Conservation (phyloP, 352 stramenopile genomes). For the Albugo laibachii region DNA sequence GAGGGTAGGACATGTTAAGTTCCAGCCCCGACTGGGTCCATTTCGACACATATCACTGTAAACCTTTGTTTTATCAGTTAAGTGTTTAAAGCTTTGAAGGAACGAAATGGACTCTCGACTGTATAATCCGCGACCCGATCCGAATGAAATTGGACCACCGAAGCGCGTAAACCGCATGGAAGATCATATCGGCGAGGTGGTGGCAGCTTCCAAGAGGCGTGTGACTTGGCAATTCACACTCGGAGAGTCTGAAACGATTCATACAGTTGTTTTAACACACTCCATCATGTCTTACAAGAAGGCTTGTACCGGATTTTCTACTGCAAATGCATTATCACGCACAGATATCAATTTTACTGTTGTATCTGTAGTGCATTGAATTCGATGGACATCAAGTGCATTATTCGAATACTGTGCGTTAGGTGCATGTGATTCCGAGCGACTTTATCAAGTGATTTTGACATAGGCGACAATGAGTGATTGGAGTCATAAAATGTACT, state of each 20-base stretch:
- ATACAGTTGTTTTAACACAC: conserved; percentile 62
- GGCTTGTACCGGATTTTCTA: conserved; percentile 1
- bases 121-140: conserved; percentile 49
- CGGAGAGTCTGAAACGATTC: conserved; percentile 40
- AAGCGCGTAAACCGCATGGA: conserved; percentile 55
- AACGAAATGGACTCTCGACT: too few relatives aligned
- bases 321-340: conserved; percentile 1
- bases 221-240: conserved; percentile 70
- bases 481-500: conserved; percentile 59
- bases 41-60: too few relatives aligned
- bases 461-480: conserved; percentile 40
- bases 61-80: too few relatives aligned
- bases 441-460: not conserved
- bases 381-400: conserved; percentile 69
- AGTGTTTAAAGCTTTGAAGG: too few relatives aligned
- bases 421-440: not conserved
- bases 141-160: conserved; percentile 33
- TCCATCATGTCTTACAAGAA: conserved; percentile 80
- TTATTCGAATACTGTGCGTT: conserved; percentile 46
- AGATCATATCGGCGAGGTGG: conserved; percentile 56
- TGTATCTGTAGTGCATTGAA: conserved; percentile 26
- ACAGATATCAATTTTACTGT: not conserved
- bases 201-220: conserved; percentile 68
- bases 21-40: too few relatives aligned
- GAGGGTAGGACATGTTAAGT: too few relatives aligned